phyloP scores from a whole-genome alignment of 192 early-diverging fungal genomes.

The Backusella morwellensis region DNA sequence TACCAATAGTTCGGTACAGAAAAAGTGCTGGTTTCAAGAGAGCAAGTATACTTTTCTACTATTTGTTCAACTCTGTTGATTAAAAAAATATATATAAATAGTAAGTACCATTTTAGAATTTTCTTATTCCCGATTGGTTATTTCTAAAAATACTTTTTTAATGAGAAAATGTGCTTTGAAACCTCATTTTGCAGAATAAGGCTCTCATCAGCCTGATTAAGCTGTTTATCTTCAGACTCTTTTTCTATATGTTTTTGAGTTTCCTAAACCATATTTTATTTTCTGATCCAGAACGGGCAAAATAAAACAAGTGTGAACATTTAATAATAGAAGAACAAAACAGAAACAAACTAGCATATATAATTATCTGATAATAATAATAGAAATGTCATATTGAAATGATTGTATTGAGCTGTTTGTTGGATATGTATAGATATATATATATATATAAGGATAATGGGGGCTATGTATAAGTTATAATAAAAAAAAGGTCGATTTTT shows the following conservation, averaged over 20 bases:
- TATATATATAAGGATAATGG: not conserved
- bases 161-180: not conserved
- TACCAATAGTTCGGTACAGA: not conserved
- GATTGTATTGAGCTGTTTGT: not conserved
- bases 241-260: not conserved
- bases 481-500: not conserved
- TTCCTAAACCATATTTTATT: not conserved
- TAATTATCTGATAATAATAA: too few species aligned
- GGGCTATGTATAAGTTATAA: slow-evolving; percentile 5
- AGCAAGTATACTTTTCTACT: not conserved
- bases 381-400: not conserved
- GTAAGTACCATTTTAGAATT: not conserved
- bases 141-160: not conserved
- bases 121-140: not conserved
- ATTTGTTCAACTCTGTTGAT: not conserved
- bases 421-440: not conserved
- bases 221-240: not conserved
- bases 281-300: not conserved
- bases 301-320: not conserved
- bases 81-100: not conserved
- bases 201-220: not conserved
- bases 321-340: not conserved
- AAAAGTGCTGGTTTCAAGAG: not conserved
- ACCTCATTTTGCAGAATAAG: not conserved
- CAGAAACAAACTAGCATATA: not conserved